Base-by-base conservation (phyloP, 1,284 basidiomycete species). In the Marasmius oreades region DNA sequence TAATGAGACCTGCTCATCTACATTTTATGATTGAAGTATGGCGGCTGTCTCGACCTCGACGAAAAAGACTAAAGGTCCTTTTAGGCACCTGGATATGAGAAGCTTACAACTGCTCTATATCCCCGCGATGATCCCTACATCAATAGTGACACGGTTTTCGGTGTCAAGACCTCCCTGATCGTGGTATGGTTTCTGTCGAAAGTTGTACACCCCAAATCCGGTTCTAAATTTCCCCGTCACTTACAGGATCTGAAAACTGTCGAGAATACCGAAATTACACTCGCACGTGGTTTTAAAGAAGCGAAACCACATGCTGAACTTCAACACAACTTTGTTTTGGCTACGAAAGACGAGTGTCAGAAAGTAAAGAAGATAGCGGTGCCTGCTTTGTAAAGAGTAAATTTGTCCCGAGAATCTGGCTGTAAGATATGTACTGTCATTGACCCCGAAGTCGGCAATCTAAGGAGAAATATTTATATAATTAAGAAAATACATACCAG, bases 51-150 rank as follows among this genome's bases (percentile, higher is more conserved):
- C 34, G 45, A 51, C 12, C 43, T 45, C 2, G 14, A 36, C n/a
- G 12, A 6, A 11, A n/a, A 5, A 28, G n/a, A 14, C n/a, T 24
- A 22, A 6, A n/a, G 16, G 16, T 18, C 24, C 26, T 36, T 14
- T n/a, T 52, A 76, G 72, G 77, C 77, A 5, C 77, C 81, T 6
- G 91, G 90, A 23, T 92, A 78, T 67, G 85, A 85, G 66, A 85
- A 81, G 55, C 80, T 95, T 42, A 74, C 79, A 20, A 93, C 92
- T 0, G 83, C 90, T 1, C 67, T 93, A 11, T 95, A 91, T 69
- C 84, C 88, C 20, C 80, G 85, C 56, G 86, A 83, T 16, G 89
- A 92, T 62, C 68, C 74, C 3, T 92, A 80, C 62, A 62, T 92
- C 16, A 69, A 70, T 12, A 90, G 81, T 57, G 92, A 92, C 64